phyloP scores from a whole-genome alignment of 257 asterid genomes.

The Scutellaria barbata region DNA sequence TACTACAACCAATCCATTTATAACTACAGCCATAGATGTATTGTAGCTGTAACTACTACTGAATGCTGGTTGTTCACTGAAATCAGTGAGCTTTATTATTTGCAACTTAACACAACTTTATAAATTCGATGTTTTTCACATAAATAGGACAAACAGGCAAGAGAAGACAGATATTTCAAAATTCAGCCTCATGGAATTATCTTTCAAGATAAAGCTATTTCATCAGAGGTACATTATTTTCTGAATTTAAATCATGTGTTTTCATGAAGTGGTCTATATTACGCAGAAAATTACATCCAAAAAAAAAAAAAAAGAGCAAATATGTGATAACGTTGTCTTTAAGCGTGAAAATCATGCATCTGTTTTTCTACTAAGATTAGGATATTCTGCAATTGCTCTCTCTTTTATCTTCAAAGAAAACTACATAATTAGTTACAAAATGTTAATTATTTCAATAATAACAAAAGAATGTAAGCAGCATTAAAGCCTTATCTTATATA shows the following conservation, averaged over 20 bases:
- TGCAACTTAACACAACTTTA: background rate
- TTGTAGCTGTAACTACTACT: constrained; percentile 14
- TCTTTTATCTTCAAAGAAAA: constrained; percentile 3
- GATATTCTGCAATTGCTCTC: background rate
- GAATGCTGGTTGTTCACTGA: constrained; percentile 38
- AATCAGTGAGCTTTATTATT: constrained; percentile 28
- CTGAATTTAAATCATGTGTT: constrained; percentile 1
- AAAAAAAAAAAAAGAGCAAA: too few species aligned
- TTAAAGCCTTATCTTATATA: background rate
- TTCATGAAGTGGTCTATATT: background rate
- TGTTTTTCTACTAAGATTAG: constrained; percentile 1
- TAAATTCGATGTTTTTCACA: background rate
- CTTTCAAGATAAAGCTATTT: constrained; percentile 8
- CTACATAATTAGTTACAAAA: background rate
- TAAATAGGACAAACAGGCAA: background rate
- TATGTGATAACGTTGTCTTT: too few species aligned
- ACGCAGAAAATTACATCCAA: too few species aligned
- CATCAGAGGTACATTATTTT: constrained; percentile 30
- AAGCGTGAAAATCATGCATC: too few species aligned
- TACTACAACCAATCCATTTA: constrained; percentile 40
- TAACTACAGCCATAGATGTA: constrained; percentile 9
- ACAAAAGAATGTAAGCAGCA: background rate
- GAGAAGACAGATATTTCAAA: constrained; percentile 12
- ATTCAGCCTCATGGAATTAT: background rate
- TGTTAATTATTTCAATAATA: background rate